Conservation (phyloP, 768 basidiomycete genomes). For the Pulveroboletus frians region DNA sequence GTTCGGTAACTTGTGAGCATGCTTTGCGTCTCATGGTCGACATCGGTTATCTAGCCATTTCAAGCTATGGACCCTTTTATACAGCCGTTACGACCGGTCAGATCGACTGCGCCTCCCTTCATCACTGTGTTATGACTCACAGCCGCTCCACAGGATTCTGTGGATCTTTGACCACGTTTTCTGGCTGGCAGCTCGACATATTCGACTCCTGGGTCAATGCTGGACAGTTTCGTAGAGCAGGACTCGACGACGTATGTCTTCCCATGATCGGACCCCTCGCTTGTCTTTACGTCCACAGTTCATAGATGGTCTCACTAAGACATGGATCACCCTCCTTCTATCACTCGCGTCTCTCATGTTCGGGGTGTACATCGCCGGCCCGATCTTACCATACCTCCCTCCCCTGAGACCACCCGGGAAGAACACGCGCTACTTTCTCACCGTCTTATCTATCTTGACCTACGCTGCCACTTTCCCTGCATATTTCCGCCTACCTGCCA, state of each 20-base stretch:
- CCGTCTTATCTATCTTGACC: conserved; percentile 51
- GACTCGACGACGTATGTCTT: conserved; percentile 65
- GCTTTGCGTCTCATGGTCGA: conserved; percentile 5
- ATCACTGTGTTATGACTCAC: neutral
- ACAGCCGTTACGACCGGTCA: conserved; percentile 82
- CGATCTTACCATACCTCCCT: conserved; percentile 39
- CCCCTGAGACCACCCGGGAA: conserved; percentile 38
- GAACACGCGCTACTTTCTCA: conserved; percentile 45
- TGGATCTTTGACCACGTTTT: conserved; percentile 95
- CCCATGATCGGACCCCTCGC: neutral
- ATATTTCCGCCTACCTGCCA: conserved; percentile 67
- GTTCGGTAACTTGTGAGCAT: conserved; percentile 67
- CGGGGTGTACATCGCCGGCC: conserved; percentile 58
- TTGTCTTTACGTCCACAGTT: conserved; percentile 45
- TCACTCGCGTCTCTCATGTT: conserved; percentile 73
- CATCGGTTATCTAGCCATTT: conserved; percentile 5
- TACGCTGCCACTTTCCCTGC: conserved; percentile 75
- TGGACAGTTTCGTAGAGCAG: conserved; percentile 47
- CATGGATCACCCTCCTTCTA: conserved; percentile 71
- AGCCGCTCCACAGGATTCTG: conserved; percentile 64
- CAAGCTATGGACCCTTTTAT: conserved; percentile 83
- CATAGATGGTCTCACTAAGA: conserved; percentile 79
- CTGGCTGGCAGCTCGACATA: conserved; percentile 87
- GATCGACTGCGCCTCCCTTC: conserved; percentile 5
- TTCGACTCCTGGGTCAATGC: conserved; percentile 83